phyloP scores from a whole-genome alignment of 441 rosid genomes.

The Gossypium davidsonii region DNA sequence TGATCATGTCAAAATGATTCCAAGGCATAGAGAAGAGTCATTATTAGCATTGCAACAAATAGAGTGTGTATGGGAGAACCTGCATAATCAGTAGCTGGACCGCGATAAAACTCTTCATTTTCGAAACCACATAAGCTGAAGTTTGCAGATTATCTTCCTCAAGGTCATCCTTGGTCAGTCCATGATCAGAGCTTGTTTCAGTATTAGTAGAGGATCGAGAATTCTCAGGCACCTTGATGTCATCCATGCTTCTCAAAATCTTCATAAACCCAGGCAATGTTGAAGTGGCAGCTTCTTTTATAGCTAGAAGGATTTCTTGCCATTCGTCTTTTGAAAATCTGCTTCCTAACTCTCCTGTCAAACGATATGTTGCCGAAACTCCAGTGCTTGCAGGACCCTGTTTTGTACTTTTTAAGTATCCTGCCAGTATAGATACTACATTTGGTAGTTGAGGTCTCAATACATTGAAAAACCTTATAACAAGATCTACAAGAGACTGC shows the following conservation, averaged over 20 bases:
- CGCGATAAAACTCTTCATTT: slow-evolving; percentile 75
- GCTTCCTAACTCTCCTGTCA: slow-evolving; percentile 64
- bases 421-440: slow-evolving; percentile 63
- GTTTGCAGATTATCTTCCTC: slow-evolving; percentile 83
- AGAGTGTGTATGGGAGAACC: slow-evolving; percentile 38
- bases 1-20: neutral
- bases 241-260: slow-evolving; percentile 71
- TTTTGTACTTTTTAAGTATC: slow-evolving; percentile 65
- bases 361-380: slow-evolving; percentile 57
- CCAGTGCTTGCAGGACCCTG: slow-evolving; percentile 87
- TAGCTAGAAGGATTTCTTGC: slow-evolving; percentile 58
- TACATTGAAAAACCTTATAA: slow-evolving; percentile 49
- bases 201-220: slow-evolving; percentile 35
- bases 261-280: slow-evolving; percentile 65
- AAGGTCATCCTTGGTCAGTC: slow-evolving; percentile 43
- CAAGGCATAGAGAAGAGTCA: neutral
- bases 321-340: slow-evolving; percentile 75
- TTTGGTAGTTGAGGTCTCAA: slow-evolving; percentile 57
- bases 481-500: slow-evolving; percentile 68
- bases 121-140: slow-evolving; percentile 72
- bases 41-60: neutral
- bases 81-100: slow-evolving; percentile 71
- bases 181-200: slow-evolving; percentile 62
- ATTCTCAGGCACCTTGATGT: slow-evolving; percentile 39
- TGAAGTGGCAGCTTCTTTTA: slow-evolving; percentile 69